Percentiles rank a stretch among this genome's conserved stretches.
These are phyloP conservation scores for Hibiscus tridactylites DNA, from an alignment of 345 rosid genomes.

Conservation along the genomic window DNA sequence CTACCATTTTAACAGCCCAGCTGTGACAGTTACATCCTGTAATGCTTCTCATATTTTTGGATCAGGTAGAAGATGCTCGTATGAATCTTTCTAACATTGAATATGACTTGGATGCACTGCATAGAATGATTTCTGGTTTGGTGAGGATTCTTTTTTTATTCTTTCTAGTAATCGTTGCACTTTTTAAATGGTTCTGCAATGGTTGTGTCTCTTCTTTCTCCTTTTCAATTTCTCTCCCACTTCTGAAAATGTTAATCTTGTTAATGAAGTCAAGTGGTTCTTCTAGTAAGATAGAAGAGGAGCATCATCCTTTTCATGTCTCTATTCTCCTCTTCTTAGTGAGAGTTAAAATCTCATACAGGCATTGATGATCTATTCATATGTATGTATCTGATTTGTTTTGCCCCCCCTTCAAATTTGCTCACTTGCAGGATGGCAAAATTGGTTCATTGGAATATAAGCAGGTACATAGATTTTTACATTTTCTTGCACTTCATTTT, in stretches of 20 bases:
- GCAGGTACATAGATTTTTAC: slow-evolving; percentile 43
- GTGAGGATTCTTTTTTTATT: slow-evolving; percentile 29
- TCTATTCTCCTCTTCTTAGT: background rate
- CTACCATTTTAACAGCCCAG: no score
- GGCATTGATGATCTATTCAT: background rate
- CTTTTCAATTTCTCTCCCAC: background rate
- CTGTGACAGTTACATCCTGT: background rate
- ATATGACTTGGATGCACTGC: slow-evolving; percentile 53
- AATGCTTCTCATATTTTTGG: slow-evolving; percentile 4
- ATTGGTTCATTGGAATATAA: slow-evolving; percentile 63
- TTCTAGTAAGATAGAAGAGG: background rate
- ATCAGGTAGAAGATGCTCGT: slow-evolving; percentile 60
- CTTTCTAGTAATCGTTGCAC: background rate
- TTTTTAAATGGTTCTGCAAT: background rate
- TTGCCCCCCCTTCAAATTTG: background rate
- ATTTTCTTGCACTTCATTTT: background rate
- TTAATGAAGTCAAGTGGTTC: background rate
- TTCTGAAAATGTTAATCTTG: background rate
- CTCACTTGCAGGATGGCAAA: slow-evolving; percentile 66
- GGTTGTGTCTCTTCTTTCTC: background rate
- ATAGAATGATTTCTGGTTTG: slow-evolving; percentile 48
- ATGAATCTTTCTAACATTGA: slow-evolving; percentile 53
- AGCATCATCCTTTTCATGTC: background rate
- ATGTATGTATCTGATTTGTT: background rate
- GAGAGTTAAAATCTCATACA: background rate